Percentiles rank a stretch among this genome's conserved stretches.
Evolutionary conservation across 306 rosid species (phyloP).

Genomic region (Lathyrus oleraceus): DNA sequence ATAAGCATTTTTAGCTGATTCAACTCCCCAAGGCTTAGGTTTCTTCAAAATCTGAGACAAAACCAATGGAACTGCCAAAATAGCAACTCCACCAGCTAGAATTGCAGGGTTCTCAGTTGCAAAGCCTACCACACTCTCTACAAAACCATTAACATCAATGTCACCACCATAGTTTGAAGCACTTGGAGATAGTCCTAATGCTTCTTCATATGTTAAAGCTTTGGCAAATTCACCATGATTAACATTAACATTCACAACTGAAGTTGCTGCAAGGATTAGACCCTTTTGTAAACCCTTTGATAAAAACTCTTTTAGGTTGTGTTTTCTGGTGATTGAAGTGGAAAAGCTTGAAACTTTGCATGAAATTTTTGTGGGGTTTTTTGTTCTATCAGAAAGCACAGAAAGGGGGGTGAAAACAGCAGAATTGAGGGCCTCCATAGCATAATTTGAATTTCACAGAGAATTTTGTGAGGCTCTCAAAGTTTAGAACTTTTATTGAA

Average conservation of each 20-base stretch:
- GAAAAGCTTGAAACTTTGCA: constrained; percentile 51
- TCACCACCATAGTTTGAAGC: constrained; percentile 40
- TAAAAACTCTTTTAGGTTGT: constrained; percentile 32
- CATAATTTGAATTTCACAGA: constrained; percentile 46
- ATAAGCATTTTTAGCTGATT: constrained; percentile 82
- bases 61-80: constrained; percentile 77
- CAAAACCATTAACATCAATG: constrained; percentile 51
- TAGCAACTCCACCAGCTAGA: constrained; percentile 69
- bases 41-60: constrained; percentile 68
- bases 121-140: constrained; percentile 57
- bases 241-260: constrained; percentile 41
- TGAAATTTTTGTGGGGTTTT: constrained; percentile 57
- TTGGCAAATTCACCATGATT: constrained; percentile 53
- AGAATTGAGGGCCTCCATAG: constrained; percentile 98
- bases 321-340: constrained; percentile 33
- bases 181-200: constrained; percentile 46
- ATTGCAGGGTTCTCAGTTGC: constrained; percentile 70
- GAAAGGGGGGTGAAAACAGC: constrained; percentile 77
- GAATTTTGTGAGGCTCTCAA: constrained; percentile 28
- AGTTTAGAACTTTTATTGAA: neutral
- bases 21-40: constrained; percentile 88
- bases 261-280: constrained; percentile 56
- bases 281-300: constrained; percentile 53
- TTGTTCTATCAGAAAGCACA: constrained; percentile 63
- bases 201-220: constrained; percentile 87